Evolutionary conservation across 2,329 filamentous ascomycete species (phyloP), one percentile per base, ranked within the genome.

Genomic region (Botrytis fragariae): DNA sequence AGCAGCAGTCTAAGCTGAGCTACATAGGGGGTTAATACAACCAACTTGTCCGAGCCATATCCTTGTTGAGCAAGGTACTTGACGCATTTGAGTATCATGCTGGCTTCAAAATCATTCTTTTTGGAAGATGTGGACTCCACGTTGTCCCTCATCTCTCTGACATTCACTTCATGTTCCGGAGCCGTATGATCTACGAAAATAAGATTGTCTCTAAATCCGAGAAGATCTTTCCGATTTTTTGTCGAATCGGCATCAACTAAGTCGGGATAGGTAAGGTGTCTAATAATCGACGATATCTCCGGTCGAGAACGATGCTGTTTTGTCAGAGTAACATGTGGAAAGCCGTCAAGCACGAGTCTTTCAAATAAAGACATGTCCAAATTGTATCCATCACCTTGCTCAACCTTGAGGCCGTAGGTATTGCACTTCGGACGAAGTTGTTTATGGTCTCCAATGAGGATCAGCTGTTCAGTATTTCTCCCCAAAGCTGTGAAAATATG

Each of bases 401-500:
- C 91, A 0, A 91, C 85, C 0, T 85, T 88, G 0, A 94, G 80
- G 0, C 79, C 81, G 76, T 89, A 92, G 3, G 57, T 70, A 70
- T 87, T 90, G 71, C 88, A 84, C 76, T 93, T 92, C 0, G 92
- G 92, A 0, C 91, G 87, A 0, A 94, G 85, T 75, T 94, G 92
- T 72, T 91, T 87, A 79, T 94, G 91, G 71, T 94, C 92, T 0
- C 92, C 92, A 18, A 94, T 93, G 3, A 93, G 80, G 0, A 93
- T 86, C 1, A 93, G 79, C 57, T 93, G 90, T 74, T 91, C 86
- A 0, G 87, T 87, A 0, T 85, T 81, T 0, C 85, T 79, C 0
- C 84, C 83, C 72, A 93, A 77, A 0, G 91, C 87, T 0, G 91
- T 87, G 0, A 93, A 80, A 2, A 92, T 84, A 76, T 93, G 91